These are phyloP conservation scores for Myriosclerotinia curreyana DNA, from an alignment of 2,329 filamentous ascomycete genomes.

Conservation along the genomic window DNA sequence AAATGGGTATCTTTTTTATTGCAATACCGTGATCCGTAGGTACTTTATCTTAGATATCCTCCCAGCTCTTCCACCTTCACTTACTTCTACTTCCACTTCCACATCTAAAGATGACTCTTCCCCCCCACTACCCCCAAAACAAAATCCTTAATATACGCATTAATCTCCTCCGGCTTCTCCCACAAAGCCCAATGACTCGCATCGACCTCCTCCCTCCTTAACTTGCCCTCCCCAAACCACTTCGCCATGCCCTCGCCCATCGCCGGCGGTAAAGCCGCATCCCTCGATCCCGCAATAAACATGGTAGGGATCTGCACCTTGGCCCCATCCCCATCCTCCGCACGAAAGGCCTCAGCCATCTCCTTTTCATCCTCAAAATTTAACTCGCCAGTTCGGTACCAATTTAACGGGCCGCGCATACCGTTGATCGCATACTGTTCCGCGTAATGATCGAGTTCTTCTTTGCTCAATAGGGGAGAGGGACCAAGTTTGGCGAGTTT, in stretches of 20 bases:
- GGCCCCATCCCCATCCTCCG: slow-evolving; percentile 46
- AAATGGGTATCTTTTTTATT: no score
- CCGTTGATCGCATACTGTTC: slow-evolving; percentile 68
- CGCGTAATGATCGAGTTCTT: slow-evolving; percentile 76
- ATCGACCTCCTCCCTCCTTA: slow-evolving; percentile 65
- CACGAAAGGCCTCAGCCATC: slow-evolving; percentile 54
- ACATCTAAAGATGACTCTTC: slow-evolving; percentile 1
- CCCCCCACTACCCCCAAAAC: slow-evolving; percentile 26
- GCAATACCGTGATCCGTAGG: no score
- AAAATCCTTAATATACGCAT: slow-evolving; percentile 51
- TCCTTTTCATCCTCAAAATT: slow-evolving; percentile 74
- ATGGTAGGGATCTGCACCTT: slow-evolving; percentile 63
- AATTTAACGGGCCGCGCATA: slow-evolving; percentile 77
- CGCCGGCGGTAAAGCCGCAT: slow-evolving; percentile 67
- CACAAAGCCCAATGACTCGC: slow-evolving; percentile 80
- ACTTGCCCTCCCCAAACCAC: slow-evolving; percentile 44
- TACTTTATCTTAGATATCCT: no score
- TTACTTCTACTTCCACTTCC: no score
- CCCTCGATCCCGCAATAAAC: slow-evolving; percentile 69
- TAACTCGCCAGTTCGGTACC: slow-evolving; percentile 73
- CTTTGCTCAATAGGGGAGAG: slow-evolving; percentile 58
- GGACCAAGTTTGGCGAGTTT: slow-evolving; percentile 55
- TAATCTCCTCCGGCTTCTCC: slow-evolving; percentile 69
- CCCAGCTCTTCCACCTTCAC: no score
- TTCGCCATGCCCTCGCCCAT: slow-evolving; percentile 71